These are phyloP conservation scores for Aspergillus transmontanensis DNA, from an alignment of 2,329 filamentous ascomycete genomes.

Conservation along the genomic window DNA sequence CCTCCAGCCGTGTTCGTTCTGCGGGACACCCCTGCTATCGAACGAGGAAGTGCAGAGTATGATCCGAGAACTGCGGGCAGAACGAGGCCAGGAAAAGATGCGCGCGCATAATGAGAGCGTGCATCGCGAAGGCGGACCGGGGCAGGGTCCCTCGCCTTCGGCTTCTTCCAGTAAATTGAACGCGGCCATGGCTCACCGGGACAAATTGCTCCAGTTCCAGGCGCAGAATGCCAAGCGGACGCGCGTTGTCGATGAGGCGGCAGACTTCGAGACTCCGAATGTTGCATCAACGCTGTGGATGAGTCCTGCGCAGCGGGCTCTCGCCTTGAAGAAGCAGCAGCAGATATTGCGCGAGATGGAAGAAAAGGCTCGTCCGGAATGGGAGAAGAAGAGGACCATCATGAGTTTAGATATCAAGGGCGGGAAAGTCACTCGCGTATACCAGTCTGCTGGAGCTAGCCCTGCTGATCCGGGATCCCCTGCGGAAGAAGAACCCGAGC, in stretches of 20 bases:
- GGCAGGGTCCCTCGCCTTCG: conserved; percentile 18
- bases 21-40: conserved; percentile 72
- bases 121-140: conserved; percentile 40
- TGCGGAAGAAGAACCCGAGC: conserved; percentile 25
- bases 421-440: conserved; percentile 69
- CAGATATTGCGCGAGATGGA: conserved; percentile 81
- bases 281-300: conserved; percentile 76
- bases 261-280: conserved; percentile 67
- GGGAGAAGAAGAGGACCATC: conserved; percentile 83
- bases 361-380: conserved; percentile 81
- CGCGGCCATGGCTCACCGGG: conserved; percentile 75
- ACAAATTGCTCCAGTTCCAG: conserved; percentile 79
- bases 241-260: conserved; percentile 82
- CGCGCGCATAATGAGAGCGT: conserved; percentile 68
- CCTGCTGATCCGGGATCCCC: conserved; percentile 21
- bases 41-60: conserved; percentile 78
- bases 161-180: conserved; percentile 57
- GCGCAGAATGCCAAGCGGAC: conserved; percentile 83
- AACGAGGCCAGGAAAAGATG: conserved; percentile 86
- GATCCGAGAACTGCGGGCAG: conserved; percentile 78
- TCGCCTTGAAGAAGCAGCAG: conserved; percentile 83
- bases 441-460: conserved; percentile 36
- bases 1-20: conserved; percentile 91
- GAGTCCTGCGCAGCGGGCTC: conserved; percentile 76
- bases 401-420: conserved; percentile 81